Evolutionary conservation across 257 asterid genomes (phyloP).

Genomic region (Ophiorrhiza pumila): DNA sequence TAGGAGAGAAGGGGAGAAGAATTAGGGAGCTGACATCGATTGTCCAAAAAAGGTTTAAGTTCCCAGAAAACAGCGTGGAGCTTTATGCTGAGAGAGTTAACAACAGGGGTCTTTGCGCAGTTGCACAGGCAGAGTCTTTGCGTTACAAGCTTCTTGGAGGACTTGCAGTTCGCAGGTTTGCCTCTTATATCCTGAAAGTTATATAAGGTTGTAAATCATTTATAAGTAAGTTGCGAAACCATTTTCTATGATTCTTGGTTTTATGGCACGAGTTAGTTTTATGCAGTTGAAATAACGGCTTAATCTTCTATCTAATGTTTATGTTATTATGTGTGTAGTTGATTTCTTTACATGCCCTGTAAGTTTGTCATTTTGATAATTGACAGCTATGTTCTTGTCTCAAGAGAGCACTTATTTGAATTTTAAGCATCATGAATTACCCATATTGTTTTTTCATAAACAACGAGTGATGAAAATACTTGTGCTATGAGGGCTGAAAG

Average conservation of each 20-base stretch:
- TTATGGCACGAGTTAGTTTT: not conserved
- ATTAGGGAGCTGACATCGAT: conserved; percentile 64
- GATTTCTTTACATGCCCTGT: not conserved
- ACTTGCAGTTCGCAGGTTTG: conserved; percentile 65
- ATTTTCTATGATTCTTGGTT: not conserved
- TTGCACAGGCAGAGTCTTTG: conserved; percentile 71
- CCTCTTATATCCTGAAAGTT: not conserved
- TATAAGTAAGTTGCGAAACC: not conserved
- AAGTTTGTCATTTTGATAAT: not conserved
- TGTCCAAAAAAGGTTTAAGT: conserved; percentile 70
- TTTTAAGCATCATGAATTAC: not conserved
- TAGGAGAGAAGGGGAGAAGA: conserved; percentile 75
- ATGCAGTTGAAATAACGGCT: not conserved
- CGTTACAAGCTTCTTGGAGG: conserved; percentile 78
- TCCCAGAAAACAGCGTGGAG: conserved; percentile 63
- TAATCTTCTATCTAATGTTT: not conserved
- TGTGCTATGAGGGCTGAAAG: too few species aligned
- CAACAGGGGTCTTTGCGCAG: conserved; percentile 68
- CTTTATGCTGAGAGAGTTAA: conserved; percentile 73
- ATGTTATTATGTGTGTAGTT: not conserved
- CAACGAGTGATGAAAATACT: too few species aligned
- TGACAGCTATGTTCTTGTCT: too few species aligned
- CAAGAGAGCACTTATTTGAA: too few species aligned
- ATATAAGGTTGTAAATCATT: not conserved
- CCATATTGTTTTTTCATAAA: too few species aligned